A percentile compares a stretch with the other conserved stretches of the same genome.
phyloP scores from a whole-genome alignment of 148 eudicot genomes.

The Rhododendron ferrugineum region DNA sequence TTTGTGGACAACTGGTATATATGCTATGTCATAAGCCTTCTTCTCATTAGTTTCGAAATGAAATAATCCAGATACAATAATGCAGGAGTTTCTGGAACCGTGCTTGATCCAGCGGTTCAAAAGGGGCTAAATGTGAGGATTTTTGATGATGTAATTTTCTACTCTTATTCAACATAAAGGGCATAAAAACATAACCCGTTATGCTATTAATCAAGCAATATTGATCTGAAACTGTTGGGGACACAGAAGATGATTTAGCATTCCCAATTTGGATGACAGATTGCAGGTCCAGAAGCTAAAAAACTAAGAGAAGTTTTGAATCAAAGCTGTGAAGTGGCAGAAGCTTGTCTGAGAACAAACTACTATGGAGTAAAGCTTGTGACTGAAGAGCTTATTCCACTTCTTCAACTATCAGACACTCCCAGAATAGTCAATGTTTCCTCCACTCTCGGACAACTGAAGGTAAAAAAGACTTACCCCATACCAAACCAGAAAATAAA shows the following conservation, averaged over 20 bases:
- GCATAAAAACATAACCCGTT: too few relatives aligned
- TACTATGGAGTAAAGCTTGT: slow-evolving; percentile 36
- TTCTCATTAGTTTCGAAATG: too few relatives aligned
- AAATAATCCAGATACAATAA: too few relatives aligned
- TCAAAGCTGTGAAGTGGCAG: slow-evolving; percentile 22
- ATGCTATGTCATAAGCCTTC: too few relatives aligned
- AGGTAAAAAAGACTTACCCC: slow-evolving; percentile 3
- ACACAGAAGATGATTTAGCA: neutral
- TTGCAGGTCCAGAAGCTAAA: neutral
- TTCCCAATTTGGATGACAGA: neutral
- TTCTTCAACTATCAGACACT: slow-evolving; percentile 37
- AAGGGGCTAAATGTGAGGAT: neutral
- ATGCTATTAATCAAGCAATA: neutral
- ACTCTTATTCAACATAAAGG: neutral
- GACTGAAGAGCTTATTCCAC: slow-evolving; percentile 29
- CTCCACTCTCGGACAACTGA: slow-evolving; percentile 20
- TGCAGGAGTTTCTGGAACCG: too few relatives aligned
- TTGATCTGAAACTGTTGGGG: neutral
- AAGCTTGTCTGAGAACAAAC: slow-evolving; percentile 38
- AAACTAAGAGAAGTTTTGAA: neutral
- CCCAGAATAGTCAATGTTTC: slow-evolving; percentile 39
- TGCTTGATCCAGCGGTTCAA: too few relatives aligned
- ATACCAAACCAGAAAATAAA: neutral
- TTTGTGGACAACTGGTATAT: too few relatives aligned
- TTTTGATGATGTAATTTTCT: neutral